Base-by-base conservation (phyloP, 1,139 yeast genomes). In the Zygoascus sp. region DNA sequence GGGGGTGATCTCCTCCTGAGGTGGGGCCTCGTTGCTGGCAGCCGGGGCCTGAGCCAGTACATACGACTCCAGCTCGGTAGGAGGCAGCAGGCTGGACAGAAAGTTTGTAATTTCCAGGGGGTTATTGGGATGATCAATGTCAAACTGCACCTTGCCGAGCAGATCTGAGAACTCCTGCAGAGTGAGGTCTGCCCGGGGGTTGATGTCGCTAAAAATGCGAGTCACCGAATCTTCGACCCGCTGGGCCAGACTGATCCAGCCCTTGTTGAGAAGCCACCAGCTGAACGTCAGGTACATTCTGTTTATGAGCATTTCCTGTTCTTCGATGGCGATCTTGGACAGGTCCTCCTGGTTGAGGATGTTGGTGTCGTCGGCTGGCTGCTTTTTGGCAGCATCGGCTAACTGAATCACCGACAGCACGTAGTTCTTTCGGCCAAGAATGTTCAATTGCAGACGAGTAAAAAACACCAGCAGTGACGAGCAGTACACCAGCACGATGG, bases 211-310 rank as follows among this genome's bases (percentile, higher is more conserved):
- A 63, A 89, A 88, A 36, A 80, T 81, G 30, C 72, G 72, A 32
- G 69, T 70, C 2, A 90, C 94, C 4, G 78, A 71, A 1, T 66
- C 64, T 58, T 79, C 79, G 28, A 88, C 77, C 32, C 75, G 65
- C 42, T 74, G 70, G 42, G 79, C 74, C 45, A 84, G 68, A 42
- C 73, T 71, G 32, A 71, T 62, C 92, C 94, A 88, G 1, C 97
- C 97, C 55, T 81, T 78, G 64, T 92, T 89, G 49, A 92, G 72
- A 44, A 92, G 68, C 96, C 97, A 92, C 97, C 97, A 92, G 56
- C 90, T 81, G 53, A 88, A 77, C 1, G 95, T 84, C 50, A 92
- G 73, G 62, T 86, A 92, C 48, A 89, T 83, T 59, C 92, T 90
- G 62, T 88, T 95, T 44, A 83, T 77, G 34, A 57, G 53, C 41